Base-by-base conservation (phyloP, 2,329 filamentous ascomycete genomes). In the Fusarium foetens region DNA sequence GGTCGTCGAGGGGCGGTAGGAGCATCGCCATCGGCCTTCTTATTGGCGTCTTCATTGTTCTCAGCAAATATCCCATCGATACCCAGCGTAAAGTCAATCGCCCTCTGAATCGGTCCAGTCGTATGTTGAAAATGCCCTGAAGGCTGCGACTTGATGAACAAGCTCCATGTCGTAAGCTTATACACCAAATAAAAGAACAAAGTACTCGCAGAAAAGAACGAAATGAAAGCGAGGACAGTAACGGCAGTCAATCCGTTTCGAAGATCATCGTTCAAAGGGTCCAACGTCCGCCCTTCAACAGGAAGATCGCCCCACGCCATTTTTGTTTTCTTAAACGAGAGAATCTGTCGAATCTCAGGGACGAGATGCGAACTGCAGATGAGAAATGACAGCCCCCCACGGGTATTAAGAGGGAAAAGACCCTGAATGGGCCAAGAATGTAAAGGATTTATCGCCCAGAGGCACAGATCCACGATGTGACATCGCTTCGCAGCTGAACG, bases 31-130 rank as follows among this genome's bases (percentile, higher is more conserved):
- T 43, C 25, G 11, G 17, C 52, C 31, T 38, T 52, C 1, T 52
- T 54, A 2, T 42, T 63, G 3, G 36, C 29, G 2, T 42, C 66
- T 25, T 39, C 49, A 27, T 65, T 53, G 42, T 54, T 70, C 8
- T 74, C 65, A 9, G 60, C 66, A 48, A 81, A 81, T 41, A 81
- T 77, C 27, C 80, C 77, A 43, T 84, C 81, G 45, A 82, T 82
- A 1, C 78, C 80, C 0, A 82, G 76, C 3, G 79, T 77, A 33
- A 83, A 81, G 61, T 83, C 80, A 2, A 74, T 70, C 8, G 76
- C 71, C 19, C 69, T 68, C 48, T 81, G 78, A 9, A 73, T 63
- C 1, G 71, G 51, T 12, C 52, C 61, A 3, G 68, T 59, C 8
- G 66, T 58, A 9, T 68, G 60, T 8, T 68, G 58, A 3, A 70